These are phyloP conservation scores for Aegilops sharonensis DNA, from an alignment of 176 grass and related monocot genomes.

Conservation along the genomic window DNA sequence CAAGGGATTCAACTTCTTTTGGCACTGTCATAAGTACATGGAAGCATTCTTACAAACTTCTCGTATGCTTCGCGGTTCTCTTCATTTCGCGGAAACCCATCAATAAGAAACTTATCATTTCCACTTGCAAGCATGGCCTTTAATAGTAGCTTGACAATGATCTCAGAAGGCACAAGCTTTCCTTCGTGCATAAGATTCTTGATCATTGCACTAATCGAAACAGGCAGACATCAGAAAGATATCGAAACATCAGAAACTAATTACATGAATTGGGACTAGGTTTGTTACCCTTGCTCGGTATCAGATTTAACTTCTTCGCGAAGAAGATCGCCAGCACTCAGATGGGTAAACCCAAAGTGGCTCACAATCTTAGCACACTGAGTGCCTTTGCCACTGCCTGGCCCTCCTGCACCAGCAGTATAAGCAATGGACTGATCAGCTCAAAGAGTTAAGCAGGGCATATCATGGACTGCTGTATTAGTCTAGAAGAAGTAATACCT, in stretches of 20 bases:
- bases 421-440: conserved; percentile 5
- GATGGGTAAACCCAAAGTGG: conserved; percentile 67
- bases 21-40: neutral
- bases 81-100: conserved; percentile 81
- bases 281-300: conserved; percentile 51
- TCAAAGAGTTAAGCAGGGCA: neutral
- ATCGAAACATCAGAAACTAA: neutral
- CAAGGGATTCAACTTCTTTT: neutral
- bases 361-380: conserved; percentile 60
- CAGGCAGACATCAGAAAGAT: conserved; percentile 1
- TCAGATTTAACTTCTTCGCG: conserved; percentile 52
- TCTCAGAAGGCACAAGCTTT: conserved; percentile 55
- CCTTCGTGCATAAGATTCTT: conserved; percentile 80
- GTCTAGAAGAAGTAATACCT: conserved; percentile 29
- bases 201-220: conserved; percentile 56
- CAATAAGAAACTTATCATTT: conserved; percentile 82
- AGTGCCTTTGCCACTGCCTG: conserved; percentile 74
- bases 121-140: conserved; percentile 73
- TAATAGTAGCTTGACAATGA: conserved; percentile 55
- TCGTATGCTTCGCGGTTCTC: conserved; percentile 59
- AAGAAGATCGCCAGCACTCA: conserved; percentile 64
- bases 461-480: neutral
- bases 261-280: neutral
- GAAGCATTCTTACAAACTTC: conserved; percentile 47
- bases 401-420: conserved; percentile 42